Conservation (phyloP, 2,329 filamentous ascomycete species). For the Colletotrichum phormii region DNA sequence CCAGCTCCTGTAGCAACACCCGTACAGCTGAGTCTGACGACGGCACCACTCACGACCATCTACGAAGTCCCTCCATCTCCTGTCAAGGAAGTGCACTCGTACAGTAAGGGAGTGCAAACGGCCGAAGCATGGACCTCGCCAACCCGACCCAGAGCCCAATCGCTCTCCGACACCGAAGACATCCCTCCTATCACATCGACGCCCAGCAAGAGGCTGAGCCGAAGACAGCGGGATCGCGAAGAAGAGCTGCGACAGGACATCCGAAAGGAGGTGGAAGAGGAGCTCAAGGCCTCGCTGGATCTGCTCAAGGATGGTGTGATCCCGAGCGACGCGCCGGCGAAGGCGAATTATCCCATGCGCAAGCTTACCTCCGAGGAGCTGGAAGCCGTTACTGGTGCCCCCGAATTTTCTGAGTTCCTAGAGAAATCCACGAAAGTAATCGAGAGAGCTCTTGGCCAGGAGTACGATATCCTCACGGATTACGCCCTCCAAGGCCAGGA, state of each 20-base stretch:
- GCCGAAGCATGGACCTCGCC: slow-evolving; percentile 77
- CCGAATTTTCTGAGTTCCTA: slow-evolving; percentile 95
- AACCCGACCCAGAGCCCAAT: slow-evolving; percentile 63
- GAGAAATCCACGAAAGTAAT: slow-evolving; percentile 97
- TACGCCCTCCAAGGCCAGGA: slow-evolving; percentile 86
- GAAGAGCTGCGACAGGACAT: slow-evolving; percentile 90
- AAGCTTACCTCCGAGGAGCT: slow-evolving; percentile 87
- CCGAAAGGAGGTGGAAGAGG: slow-evolving; percentile 91
- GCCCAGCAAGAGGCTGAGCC: slow-evolving; percentile 80
- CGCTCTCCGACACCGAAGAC: slow-evolving; percentile 74
- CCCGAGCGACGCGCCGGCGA: slow-evolving; percentile 53
- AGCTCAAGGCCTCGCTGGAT: slow-evolving; percentile 80
- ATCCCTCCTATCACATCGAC: slow-evolving; percentile 65
- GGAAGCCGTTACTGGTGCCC: slow-evolving; percentile 88
- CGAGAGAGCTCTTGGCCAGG: slow-evolving; percentile 92
- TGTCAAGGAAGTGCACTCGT: slow-evolving; percentile 88
- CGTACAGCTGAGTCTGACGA: slow-evolving; percentile 75
- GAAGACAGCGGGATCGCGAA: slow-evolving; percentile 83
- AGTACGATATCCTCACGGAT: slow-evolving; percentile 96
- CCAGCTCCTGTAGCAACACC: slow-evolving; percentile 50
- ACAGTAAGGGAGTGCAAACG: slow-evolving; percentile 97
- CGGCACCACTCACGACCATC: slow-evolving; percentile 79
- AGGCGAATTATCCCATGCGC: slow-evolving; percentile 79
- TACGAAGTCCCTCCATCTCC: slow-evolving; percentile 84
- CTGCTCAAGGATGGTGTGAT: slow-evolving; percentile 63